These are phyloP conservation scores for Boletus subcaerulescens DNA, from an alignment of 768 basidiomycete genomes.

Conservation along the genomic window DNA sequence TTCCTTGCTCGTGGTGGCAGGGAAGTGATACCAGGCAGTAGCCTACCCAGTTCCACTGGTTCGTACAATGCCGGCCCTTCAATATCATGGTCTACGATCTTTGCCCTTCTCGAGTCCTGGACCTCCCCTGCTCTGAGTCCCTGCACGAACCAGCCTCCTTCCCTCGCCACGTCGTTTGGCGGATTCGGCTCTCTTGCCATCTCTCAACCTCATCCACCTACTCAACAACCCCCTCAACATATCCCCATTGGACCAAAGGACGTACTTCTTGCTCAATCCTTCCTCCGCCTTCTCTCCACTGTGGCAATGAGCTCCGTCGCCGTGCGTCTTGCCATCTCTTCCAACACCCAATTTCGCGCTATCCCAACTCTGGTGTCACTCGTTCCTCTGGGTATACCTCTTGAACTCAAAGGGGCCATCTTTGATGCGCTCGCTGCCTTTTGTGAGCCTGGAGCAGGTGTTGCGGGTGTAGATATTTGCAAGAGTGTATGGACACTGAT, in stretches of 20 bases:
- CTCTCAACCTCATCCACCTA: slow-evolving; percentile 27
- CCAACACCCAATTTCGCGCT: slow-evolving; percentile 76
- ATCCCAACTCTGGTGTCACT: slow-evolving; percentile 77
- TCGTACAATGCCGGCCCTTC: slow-evolving; percentile 49
- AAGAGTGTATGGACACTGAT: slow-evolving; percentile 79
- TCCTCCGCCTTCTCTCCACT: slow-evolving; percentile 76
- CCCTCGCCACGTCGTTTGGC: slow-evolving; percentile 30
- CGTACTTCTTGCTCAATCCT: slow-evolving; percentile 73
- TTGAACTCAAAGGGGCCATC: slow-evolving; percentile 87
- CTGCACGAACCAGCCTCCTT: slow-evolving; percentile 42
- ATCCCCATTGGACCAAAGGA: slow-evolving; percentile 62
- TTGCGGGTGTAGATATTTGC: slow-evolving; percentile 73
- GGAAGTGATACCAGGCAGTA: slow-evolving; percentile 63
- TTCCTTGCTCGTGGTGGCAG: slow-evolving; percentile 78
- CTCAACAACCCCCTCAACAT: slow-evolving; percentile 41
- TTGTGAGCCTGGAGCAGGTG: slow-evolving; percentile 75
- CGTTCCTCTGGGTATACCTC: slow-evolving; percentile 74
- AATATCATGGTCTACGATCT: slow-evolving; percentile 78
- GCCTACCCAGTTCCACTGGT: slow-evolving; percentile 36
- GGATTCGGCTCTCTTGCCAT: slow-evolving; percentile 29
- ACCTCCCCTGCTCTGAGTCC: slow-evolving; percentile 49
- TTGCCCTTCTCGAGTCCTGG: slow-evolving; percentile 75
- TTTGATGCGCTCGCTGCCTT: slow-evolving; percentile 82
- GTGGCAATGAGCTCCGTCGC: slow-evolving; percentile 73
- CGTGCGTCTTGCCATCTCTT: slow-evolving; percentile 73